Percentiles rank a stretch among this genome's conserved stretches.
Conservation (phyloP, 495 filamentous ascomycete species). For the Podospora anserina region DNA sequence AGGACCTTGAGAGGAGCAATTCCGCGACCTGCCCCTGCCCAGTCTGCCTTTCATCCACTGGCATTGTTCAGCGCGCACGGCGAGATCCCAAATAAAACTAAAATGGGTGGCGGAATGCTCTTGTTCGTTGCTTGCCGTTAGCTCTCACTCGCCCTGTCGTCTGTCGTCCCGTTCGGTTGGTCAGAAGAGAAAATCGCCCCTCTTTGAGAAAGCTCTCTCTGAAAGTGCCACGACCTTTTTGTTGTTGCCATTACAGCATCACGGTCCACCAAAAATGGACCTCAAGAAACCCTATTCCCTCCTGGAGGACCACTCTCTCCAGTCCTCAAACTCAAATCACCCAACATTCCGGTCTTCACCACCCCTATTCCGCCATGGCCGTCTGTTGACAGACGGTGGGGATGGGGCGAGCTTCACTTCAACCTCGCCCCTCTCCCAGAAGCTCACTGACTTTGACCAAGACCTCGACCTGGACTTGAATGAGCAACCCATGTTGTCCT, state of each 20-base stretch:
- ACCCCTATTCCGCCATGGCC: slow-evolving; percentile 17
- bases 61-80: slow-evolving; percentile 11
- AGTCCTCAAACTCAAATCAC: slow-evolving; percentile 9
- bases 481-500: slow-evolving; percentile 25
- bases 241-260: background rate
- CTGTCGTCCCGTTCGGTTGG: background rate
- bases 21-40: slow-evolving; percentile 13
- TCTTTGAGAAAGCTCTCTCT: background rate
- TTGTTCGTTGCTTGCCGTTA: slow-evolving; percentile 14
- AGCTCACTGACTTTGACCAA: slow-evolving; percentile 1
- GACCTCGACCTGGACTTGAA: slow-evolving; percentile 9
- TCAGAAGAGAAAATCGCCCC: slow-evolving; percentile 5
- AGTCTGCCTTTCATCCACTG: slow-evolving; percentile 4
- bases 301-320: slow-evolving; percentile 31
- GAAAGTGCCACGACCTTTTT: background rate
- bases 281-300: slow-evolving; percentile 33
- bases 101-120: slow-evolving; percentile 37
- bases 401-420: slow-evolving; percentile 1
- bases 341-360: slow-evolving; percentile 13
- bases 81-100: slow-evolving; percentile 29
- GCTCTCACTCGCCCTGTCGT: background rate
- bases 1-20: slow-evolving; percentile 28
- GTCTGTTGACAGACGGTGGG: background rate
- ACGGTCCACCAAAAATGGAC: slow-evolving; percentile 25
- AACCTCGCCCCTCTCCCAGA: slow-evolving; percentile 13